Conservation (phyloP, 495 filamentous ascomycete species). For the Podospora tetraspora region DNA sequence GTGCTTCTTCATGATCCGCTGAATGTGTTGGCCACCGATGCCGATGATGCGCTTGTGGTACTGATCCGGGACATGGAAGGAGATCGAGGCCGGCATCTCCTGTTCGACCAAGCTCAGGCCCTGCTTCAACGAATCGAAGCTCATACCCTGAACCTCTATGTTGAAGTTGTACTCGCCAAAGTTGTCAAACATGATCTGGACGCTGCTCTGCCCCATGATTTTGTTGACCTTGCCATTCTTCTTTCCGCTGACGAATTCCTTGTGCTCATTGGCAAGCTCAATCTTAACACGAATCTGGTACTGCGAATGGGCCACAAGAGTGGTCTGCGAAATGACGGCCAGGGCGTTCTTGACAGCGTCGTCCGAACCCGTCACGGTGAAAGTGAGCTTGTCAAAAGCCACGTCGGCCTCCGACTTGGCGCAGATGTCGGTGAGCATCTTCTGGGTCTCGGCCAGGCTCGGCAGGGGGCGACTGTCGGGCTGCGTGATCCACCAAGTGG, state of each 20-base stretch:
- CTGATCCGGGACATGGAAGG: slow-evolving; percentile 98
- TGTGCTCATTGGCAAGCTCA: slow-evolving; percentile 97
- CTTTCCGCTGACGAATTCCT: slow-evolving; percentile 98
- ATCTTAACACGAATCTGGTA: slow-evolving; percentile 96
- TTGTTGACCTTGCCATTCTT: slow-evolving; percentile 99
- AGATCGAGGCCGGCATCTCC: slow-evolving; percentile 98
- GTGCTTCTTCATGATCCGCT: slow-evolving; percentile 99
- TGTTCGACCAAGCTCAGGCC: slow-evolving; percentile 91
- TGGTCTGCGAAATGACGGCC: slow-evolving; percentile 85
- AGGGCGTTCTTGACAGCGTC: slow-evolving; percentile 92
- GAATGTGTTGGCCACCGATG: slow-evolving; percentile 96
- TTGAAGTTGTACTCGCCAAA: slow-evolving; percentile 99
- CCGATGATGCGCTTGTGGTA: slow-evolving; percentile 99
- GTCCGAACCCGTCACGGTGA: slow-evolving; percentile 90
- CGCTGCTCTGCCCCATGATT: slow-evolving; percentile 98
- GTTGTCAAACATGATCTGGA: slow-evolving; percentile 97
- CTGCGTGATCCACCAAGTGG: slow-evolving; percentile 89
- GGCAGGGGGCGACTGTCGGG: slow-evolving; percentile 68
- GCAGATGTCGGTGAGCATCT: slow-evolving; percentile 92
- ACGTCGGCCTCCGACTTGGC: slow-evolving; percentile 94
- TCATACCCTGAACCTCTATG: slow-evolving; percentile 88
- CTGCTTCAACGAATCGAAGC: slow-evolving; percentile 87
- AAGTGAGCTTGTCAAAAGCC: slow-evolving; percentile 86
- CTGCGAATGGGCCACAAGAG: slow-evolving; percentile 77
- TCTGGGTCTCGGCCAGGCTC: slow-evolving; percentile 67